Evolutionary conservation across 306 rosid genomes (phyloP).

Genomic region (Bauhinia variegata): DNA sequence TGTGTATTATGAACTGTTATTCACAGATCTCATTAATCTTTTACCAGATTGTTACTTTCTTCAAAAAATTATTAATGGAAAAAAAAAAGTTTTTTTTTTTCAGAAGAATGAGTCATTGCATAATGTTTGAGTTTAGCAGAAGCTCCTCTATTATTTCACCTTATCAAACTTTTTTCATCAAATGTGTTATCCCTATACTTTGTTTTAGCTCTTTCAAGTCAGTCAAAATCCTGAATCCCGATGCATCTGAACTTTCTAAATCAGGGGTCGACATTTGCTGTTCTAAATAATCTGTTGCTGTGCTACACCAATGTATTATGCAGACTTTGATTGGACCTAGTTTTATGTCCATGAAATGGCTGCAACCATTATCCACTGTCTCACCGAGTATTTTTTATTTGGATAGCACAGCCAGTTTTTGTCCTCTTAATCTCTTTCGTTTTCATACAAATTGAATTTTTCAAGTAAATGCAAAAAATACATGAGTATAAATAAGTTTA

Average conservation of each 20-base stretch:
- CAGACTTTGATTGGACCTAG: not conserved
- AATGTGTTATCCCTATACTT: not conserved
- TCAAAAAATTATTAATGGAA: not conserved
- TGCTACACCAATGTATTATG: not conserved
- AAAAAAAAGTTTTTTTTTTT: not conserved
- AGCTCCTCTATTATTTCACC: not conserved
- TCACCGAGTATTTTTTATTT: not conserved
- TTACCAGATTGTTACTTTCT: not conserved
- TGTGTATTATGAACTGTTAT: not conserved
- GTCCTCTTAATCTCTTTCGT: not conserved
- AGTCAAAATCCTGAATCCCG: not conserved
- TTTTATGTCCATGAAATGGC: not conserved
- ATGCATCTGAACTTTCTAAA: not conserved
- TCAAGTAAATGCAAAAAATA: not conserved
- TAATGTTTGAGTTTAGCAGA: not conserved
- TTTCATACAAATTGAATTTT: not conserved
- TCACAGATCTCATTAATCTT: not conserved
- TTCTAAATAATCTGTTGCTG: not conserved
- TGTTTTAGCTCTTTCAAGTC: not conserved
- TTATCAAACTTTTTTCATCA: not conserved
- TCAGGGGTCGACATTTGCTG: not conserved
- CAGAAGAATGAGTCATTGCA: not conserved
- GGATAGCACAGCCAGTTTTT: not conserved
- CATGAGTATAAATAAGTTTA: not conserved
- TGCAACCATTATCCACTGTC: not conserved